Base-by-base conservation (phyloP, 1,284 basidiomycete species). In the Moesziomyces aphidis region DNA sequence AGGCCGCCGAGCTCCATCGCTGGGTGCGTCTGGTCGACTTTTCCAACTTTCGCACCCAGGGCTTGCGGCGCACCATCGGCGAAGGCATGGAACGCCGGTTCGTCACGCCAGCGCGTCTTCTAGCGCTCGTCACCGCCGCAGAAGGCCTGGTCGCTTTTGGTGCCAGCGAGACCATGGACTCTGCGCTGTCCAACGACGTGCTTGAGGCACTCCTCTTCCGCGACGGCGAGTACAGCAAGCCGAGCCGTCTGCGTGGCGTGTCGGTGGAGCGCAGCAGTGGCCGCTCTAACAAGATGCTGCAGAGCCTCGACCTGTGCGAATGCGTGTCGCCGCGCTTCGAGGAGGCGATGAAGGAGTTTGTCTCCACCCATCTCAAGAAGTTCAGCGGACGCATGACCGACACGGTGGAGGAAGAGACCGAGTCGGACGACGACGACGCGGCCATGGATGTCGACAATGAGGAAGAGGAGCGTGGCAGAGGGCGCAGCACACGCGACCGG, bases 31-130 rank as follows among this genome's bases (percentile, higher is more conserved):
- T 84, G 36, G 58, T 84, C 43, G 82, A 83, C 80, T 97, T 97
- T 82, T 94, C 93, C 78, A 92, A 94, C 82, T 97, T 96, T 86
- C 90, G 94, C 36, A 95, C 95, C 22, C 94, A 96, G 68, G 95
- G 95, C 0, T 93, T 97, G 90, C 89, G 94, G 54, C 90, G 96
- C 22, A 94, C 92, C 1, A 90, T 97, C 21, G 93, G 93, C 39
- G 93, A 97, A 85, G 93, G 94, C 55, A 90, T 93, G 31, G 91
- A 90, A 66, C 91, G 91, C 71, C 92, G 95, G 17, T 99, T 96
- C 81, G 95, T 98, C 28, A 99, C 96, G 1, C 91, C 93, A 0
- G 90, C 92, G 58, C 89, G 95, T 51, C 88, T 99, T 6, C 67
- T 85, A 7, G 76, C 82, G 5, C 62, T 84, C 46, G 74, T 84